Evolutionary conservation across 2,329 filamentous ascomycete species (phyloP).

Genomic region (Pseudocercospora vitis): DNA sequence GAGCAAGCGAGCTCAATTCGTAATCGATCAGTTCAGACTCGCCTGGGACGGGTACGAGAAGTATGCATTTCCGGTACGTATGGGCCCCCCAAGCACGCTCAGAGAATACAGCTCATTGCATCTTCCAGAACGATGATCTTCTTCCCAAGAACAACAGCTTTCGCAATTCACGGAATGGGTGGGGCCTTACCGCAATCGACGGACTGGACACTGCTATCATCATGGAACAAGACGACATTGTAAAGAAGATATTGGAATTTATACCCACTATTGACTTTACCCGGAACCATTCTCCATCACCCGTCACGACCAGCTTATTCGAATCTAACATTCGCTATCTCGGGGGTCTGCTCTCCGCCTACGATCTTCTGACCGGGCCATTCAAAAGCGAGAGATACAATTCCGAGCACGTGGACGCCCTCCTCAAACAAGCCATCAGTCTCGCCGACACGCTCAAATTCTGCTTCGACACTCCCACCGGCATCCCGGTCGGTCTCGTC

Average conservation of each 20-base stretch:
- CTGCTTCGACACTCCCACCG: conserved; percentile 73
- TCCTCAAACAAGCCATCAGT: conserved; percentile 66
- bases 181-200: conserved; percentile 82
- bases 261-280: conserved; percentile 71
- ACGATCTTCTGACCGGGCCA: conserved; percentile 71
- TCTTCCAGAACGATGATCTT: conserved; percentile 56
- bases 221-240: conserved; percentile 68
- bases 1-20: conserved; percentile 52
- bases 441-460: conserved; percentile 73
- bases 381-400: conserved; percentile 37
- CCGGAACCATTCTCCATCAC: conserved; percentile 42
- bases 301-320: conserved; percentile 61
- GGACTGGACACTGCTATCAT: conserved; percentile 76
- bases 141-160: conserved; percentile 65
- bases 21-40: conserved; percentile 67
- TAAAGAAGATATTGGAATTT: conserved; percentile 68
- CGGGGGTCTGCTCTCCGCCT: conserved; percentile 73
- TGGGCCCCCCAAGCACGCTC: not conserved
- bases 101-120: conserved; percentile 35
- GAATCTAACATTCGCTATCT: conserved; percentile 90
- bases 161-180: conserved; percentile 73
- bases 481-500: conserved; percentile 71
- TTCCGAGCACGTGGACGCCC: conserved; percentile 52
- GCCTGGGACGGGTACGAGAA: conserved; percentile 62
- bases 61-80: conserved; percentile 37